Base-by-base conservation (phyloP, 352 stramenopile genomes). In the Halophytophthora polymorphica region DNA sequence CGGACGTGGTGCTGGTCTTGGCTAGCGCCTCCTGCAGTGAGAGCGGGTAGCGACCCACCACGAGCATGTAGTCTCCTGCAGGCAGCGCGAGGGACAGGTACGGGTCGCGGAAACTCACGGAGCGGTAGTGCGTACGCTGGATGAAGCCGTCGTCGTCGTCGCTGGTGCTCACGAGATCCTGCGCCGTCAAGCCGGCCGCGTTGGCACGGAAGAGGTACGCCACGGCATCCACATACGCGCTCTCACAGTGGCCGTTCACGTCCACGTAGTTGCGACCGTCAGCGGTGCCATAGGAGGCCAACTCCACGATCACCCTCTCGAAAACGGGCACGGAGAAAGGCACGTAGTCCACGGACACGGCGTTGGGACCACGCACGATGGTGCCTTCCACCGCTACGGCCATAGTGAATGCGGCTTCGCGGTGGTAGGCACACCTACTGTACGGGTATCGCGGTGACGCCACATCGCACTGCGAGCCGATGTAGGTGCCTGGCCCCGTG, bases 51-150 rank as follows among this genome's bases (percentile, higher is more conserved):
- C 80, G 73, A 1, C 83, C 80, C 0, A 91, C 64, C 13, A 78
- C 72, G 7, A 91, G 67, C 19, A 75, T 55, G 50, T 89, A 91
- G 29, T 76, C 53, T 31, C 70, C 72, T 4, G 53, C 21, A 3
- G 69, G 71, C 1, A 90, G 54, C 0, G 65, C 64, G 15, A 90
- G 60, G 11, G 82, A 86, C 38, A 90, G 44, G 56, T 75, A 93
- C 38, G 83, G 80, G 22, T 90, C 83, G 3, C 78, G 77, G 36
- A 86, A 89, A 57, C 72, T 93, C 41, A 89, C 65, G 14, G 75
- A 79, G 11, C 59, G 58, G 18, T 78, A 76, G n/a, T 72, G 62
- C 10, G 39, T 64, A 4, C 70, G 77, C 45, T 67, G 64, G 2
- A 63, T 53, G 45, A 84, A 88, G 44, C 74, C 79, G 39, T 86